Percentiles rank a stretch among this genome's conserved stretches.
These are phyloP conservation scores for Calonectria fujianensis DNA, from an alignment of 2,329 filamentous ascomycete species.

Conservation along the genomic window DNA sequence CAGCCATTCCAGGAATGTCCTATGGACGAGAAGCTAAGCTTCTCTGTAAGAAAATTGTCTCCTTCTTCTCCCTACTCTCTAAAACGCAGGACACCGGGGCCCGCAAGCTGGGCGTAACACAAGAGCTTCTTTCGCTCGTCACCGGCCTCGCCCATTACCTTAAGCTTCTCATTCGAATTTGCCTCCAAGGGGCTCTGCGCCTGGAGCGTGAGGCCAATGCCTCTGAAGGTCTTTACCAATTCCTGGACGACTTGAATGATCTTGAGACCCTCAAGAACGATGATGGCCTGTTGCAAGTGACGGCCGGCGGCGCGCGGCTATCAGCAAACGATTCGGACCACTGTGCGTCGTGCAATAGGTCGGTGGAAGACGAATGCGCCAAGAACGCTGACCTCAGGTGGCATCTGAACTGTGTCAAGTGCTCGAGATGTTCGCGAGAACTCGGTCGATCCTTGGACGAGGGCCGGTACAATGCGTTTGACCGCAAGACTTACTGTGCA, in stretches of 20 bases:
- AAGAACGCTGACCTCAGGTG: slow-evolving; percentile 85
- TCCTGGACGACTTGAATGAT: slow-evolving; percentile 88
- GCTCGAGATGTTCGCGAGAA: slow-evolving; percentile 79
- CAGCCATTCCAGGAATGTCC: slow-evolving; percentile 78
- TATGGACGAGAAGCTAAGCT: slow-evolving; percentile 98
- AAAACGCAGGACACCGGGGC: slow-evolving; percentile 95
- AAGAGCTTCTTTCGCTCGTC: slow-evolving; percentile 97
- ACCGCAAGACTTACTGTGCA: slow-evolving; percentile 82
- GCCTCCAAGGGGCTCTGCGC: slow-evolving; percentile 92
- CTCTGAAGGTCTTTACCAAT: slow-evolving; percentile 85
- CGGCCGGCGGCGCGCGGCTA: slow-evolving; percentile 78
- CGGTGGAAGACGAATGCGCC: slow-evolving; percentile 96
- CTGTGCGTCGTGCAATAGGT: slow-evolving; percentile 86
- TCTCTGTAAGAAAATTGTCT: slow-evolving; percentile 99
- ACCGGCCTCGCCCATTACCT: slow-evolving; percentile 98
- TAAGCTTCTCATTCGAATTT: slow-evolving; percentile 97
- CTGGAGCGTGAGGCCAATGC: slow-evolving; percentile 89
- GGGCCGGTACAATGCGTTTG: slow-evolving; percentile 81
- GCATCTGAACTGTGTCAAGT: slow-evolving; percentile 89
- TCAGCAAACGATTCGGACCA: slow-evolving; percentile 88
- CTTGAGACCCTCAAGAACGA: slow-evolving; percentile 86
- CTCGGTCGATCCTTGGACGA: slow-evolving; percentile 81
- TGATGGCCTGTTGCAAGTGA: slow-evolving; percentile 81
- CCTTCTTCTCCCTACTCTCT: slow-evolving; percentile 95
- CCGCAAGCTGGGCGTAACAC: slow-evolving; percentile 94